A percentile compares a stretch with the other conserved stretches of the same genome.
phyloP scores from a whole-genome alignment of 306 rosid genomes.

The Acmispon strigosus region DNA sequence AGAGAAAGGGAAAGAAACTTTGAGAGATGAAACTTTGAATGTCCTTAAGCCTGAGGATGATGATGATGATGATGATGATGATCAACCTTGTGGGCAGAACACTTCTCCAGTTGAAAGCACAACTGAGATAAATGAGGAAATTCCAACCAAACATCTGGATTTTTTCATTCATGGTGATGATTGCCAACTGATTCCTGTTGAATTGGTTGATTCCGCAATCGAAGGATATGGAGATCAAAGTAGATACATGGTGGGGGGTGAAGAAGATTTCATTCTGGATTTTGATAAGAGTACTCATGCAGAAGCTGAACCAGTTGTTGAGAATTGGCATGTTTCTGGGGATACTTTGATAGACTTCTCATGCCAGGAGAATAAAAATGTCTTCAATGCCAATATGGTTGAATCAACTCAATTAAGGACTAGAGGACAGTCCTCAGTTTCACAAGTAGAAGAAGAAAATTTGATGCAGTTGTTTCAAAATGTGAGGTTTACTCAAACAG shows the following conservation, averaged over 20 bases:
- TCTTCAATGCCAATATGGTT: background rate
- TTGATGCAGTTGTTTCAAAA: constrained; percentile 19
- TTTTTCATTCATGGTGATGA: constrained; percentile 75
- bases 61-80: constrained; percentile 25
- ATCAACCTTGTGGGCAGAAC: constrained; percentile 28
- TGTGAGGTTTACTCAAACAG: constrained; percentile 19
- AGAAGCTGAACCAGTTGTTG: constrained; percentile 41
- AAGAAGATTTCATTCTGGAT: constrained; percentile 80
- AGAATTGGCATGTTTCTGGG: constrained; percentile 63
- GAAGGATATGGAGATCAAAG: constrained; percentile 21
- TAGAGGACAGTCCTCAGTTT: constrained; percentile 13
- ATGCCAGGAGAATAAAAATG: constrained; percentile 17
- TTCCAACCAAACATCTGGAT: constrained; percentile 58
- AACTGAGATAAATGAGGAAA: constrained; percentile 24
- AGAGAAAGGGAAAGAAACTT: constrained; percentile 31
- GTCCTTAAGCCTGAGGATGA: background rate
- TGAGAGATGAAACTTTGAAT: constrained; percentile 25
- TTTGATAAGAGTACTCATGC: constrained; percentile 44
- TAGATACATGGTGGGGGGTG: constrained; percentile 30
- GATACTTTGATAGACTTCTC: constrained; percentile 33
- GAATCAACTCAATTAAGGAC: constrained; percentile 26
- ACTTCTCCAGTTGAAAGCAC: constrained; percentile 18
- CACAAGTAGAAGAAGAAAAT: constrained; percentile 21
- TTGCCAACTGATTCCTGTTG: constrained; percentile 77
- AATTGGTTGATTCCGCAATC: constrained; percentile 40